Percentiles rank a stretch among this genome's conserved stretches.
Conservation (phyloP, 2,329 filamentous ascomycete species). For the Calonectria crousiana region DNA sequence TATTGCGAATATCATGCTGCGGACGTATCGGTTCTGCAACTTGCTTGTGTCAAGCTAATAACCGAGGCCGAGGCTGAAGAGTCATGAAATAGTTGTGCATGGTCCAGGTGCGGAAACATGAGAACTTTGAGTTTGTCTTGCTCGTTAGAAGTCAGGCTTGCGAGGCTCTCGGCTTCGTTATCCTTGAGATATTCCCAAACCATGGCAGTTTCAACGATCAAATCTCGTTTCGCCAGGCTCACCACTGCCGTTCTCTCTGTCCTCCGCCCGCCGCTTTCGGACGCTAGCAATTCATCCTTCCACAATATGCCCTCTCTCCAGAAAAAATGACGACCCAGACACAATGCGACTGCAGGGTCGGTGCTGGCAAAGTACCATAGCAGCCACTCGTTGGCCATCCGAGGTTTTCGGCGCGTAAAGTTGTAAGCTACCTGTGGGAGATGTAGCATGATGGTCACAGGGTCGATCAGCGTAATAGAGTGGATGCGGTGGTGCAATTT, state of each 20-base stretch:
- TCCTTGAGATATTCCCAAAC: conserved; percentile 68
- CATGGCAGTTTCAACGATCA: conserved; percentile 72
- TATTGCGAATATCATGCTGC: conserved; percentile 16
- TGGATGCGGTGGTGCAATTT: conserved; percentile 63
- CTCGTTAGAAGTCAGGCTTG: conserved; percentile 30
- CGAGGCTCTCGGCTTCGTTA: conserved; percentile 20
- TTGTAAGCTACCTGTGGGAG: conserved; percentile 79
- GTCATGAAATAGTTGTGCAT: conserved; percentile 72
- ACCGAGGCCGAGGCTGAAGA: conserved; percentile 43
- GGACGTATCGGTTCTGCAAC: conserved; percentile 36
- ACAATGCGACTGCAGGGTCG: conserved; percentile 75
- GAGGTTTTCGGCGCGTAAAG: conserved; percentile 68
- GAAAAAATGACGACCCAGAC: conserved; percentile 75
- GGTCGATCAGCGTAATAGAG: conserved; percentile 65
- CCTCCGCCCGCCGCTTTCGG: conserved; percentile 30
- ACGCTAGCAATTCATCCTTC: conserved; percentile 70
- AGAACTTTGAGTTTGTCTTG: conserved; percentile 63
- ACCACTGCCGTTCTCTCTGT: conserved; percentile 63
- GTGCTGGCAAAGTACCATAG: conserved; percentile 78
- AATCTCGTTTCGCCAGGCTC: conserved; percentile 68
- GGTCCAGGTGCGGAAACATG: conserved; percentile 72
- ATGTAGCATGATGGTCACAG: conserved; percentile 76
- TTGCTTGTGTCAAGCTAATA: conserved; percentile 45
- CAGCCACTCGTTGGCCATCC: conserved; percentile 75
- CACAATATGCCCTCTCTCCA: conserved; percentile 79